Evolutionary conservation across 441 rosid species (phyloP), one percentile per base, ranked within the genome.

Genomic region (Pelargonium australe): DNA sequence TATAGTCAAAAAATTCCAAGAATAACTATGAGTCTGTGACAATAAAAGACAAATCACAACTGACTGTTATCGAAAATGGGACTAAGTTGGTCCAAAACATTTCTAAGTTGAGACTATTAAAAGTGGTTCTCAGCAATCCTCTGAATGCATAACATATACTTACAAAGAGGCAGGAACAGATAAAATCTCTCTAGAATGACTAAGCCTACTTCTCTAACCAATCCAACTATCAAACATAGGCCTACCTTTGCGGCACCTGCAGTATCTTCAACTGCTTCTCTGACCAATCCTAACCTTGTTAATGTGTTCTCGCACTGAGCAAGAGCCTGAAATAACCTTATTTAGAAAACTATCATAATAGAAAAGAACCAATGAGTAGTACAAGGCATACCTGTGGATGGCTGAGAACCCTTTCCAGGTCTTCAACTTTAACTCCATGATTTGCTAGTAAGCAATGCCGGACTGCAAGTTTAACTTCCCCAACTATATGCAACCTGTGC

Each of bases 201-300:
- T 49, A 16, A 12, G 14, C 55, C 55, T 49, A 49, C 3, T 49
- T 49, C 55, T 49, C 55, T 49, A 49, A 49, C 55, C 16, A 49
- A 12, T 49, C 5, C 55, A 49, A 49, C 55, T 11, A 4, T 49
- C 34, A n/a, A 11, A 49, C 9, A 10, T 34, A 61, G 68, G 13
- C 74, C 68, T 69, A 92, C 99, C 96, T 90, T 85, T 20, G 99
- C 99, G 64, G 99, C 97, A 79, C 97, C 97, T 66, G 99, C 99
- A 47, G 99, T 95, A 77, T 95, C 99, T 70, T 90, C 97, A 41
- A 87, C 84, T 23, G 97, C 95, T 89, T 90, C 98, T 80, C 93
- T 86, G 63, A 89, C 87, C 82, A 95, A 83, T 58, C 93, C 93
- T 80, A 86, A 74, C 70, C 76, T 86, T 17, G 98, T 92, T 75